Evolutionary conservation across 73 alveolate species (phyloP).

Genomic region (Diophrys appendiculata): DNA sequence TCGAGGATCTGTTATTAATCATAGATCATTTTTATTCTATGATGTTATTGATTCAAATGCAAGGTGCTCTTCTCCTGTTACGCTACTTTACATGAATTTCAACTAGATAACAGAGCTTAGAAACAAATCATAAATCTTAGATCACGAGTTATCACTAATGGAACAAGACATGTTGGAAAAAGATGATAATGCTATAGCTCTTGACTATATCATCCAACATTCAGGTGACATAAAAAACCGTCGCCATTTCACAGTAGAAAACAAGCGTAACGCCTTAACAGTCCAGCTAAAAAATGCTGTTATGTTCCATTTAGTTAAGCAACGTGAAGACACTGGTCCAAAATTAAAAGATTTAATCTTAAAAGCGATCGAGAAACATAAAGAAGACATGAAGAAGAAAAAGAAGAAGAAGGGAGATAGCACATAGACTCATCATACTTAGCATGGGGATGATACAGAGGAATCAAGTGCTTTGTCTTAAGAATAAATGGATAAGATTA

Average conservation of each 20-base stretch:
- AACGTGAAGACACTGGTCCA: slow-evolving; percentile 32
- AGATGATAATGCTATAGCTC: slow-evolving; percentile 38
- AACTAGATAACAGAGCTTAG: slow-evolving; percentile 31
- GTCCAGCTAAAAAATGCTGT: slow-evolving; percentile 56
- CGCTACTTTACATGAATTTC: slow-evolving; percentile 24
- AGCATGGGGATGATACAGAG: no score
- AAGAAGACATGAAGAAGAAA: slow-evolving; percentile 32
- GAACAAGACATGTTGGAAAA: slow-evolving; percentile 23
- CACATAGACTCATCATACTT: no score
- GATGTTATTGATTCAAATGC: slow-evolving; percentile 41
- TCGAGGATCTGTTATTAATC: slow-evolving; percentile 50
- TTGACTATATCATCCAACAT: slow-evolving; percentile 39
- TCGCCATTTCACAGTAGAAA: slow-evolving; percentile 28
- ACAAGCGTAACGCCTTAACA: slow-evolving; percentile 39
- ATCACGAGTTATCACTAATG: slow-evolving; percentile 20
- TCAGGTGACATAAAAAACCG: slow-evolving; percentile 3
- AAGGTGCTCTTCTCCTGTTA: slow-evolving; percentile 24
- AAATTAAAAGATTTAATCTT: slow-evolving; percentile 27
- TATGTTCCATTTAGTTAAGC: slow-evolving; percentile 29
- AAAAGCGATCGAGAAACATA: slow-evolving; percentile 31
- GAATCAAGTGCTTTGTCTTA: no score
- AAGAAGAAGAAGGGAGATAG: slow-evolving; percentile 27
- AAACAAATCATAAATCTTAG: slow-evolving; percentile 10
- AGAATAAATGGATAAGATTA: no score
- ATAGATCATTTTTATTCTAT: slow-evolving; percentile 37